Conservation (phyloP, 2,329 filamentous ascomycete genomes). For the Trichophyton benhamiae region DNA sequence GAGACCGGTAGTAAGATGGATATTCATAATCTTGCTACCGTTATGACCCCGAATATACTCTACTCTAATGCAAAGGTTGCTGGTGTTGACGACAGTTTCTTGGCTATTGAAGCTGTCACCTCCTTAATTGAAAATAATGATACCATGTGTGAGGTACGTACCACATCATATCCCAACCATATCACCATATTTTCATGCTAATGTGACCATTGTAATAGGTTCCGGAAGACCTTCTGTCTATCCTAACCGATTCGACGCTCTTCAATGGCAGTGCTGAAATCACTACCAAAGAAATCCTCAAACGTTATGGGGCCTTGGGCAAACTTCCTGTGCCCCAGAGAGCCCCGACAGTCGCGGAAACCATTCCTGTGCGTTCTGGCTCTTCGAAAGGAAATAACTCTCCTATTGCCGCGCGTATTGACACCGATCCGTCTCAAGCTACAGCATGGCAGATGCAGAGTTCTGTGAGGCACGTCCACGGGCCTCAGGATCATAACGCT, state of each 20-base stretch:
- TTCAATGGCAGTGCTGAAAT: slow-evolving; percentile 75
- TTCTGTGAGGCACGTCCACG: slow-evolving; percentile 62
- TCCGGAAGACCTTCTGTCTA: slow-evolving; percentile 76
- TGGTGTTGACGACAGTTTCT: slow-evolving; percentile 77
- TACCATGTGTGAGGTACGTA: slow-evolving; percentile 77
- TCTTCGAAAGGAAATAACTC: slow-evolving; percentile 30
- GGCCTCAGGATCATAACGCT: slow-evolving; percentile 21
- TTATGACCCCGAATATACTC: slow-evolving; percentile 91
- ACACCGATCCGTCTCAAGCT: slow-evolving; percentile 67
- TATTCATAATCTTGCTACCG: slow-evolving; percentile 89
- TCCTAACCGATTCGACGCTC: slow-evolving; percentile 69
- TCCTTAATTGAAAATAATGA: slow-evolving; percentile 86
- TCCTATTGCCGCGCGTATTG: slow-evolving; percentile 52
- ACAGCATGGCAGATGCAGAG: slow-evolving; percentile 68
- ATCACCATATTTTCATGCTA: neutral
- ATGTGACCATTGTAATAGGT: slow-evolving; percentile 49
- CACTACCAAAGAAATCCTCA: slow-evolving; percentile 93
- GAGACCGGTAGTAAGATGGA: slow-evolving; percentile 99
- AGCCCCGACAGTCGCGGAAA: slow-evolving; percentile 41
- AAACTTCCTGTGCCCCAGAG: slow-evolving; percentile 49
- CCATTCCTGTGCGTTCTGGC: slow-evolving; percentile 37
- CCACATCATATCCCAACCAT: neutral
- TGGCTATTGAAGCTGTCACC: slow-evolving; percentile 85
- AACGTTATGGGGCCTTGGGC: slow-evolving; percentile 75
- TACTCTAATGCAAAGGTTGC: slow-evolving; percentile 43